phyloP scores from a whole-genome alignment of 495 filamentous ascomycete species.

The Aspergillus bertholletiae region DNA sequence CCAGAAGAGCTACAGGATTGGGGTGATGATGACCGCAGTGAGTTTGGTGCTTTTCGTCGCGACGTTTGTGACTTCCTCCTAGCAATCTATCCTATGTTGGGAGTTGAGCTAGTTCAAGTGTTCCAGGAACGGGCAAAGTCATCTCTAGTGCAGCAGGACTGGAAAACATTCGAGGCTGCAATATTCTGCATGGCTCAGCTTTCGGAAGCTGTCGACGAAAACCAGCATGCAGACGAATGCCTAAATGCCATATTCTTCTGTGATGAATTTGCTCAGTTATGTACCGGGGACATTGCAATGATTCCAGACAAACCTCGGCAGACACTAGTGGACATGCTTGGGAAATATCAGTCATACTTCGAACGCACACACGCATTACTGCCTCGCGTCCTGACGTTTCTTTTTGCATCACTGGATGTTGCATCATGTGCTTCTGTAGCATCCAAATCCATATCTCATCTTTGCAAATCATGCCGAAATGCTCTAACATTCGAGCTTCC shows the following conservation, averaged over 20 bases:
- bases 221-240: conserved; percentile 59
- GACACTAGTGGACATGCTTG: conserved; percentile 73
- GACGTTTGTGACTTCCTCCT: conserved; percentile 81
- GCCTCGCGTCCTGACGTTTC: conserved; percentile 71
- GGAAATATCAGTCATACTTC: conserved; percentile 79
- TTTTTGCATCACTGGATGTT: conserved; percentile 72
- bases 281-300: conserved; percentile 42
- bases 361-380: conserved; percentile 66
- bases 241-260: conserved; percentile 73
- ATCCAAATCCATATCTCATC: conserved; percentile 73
- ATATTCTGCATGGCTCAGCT: conserved; percentile 75
- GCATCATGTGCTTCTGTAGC: conserved; percentile 63
- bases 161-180: conserved; percentile 76
- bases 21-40: conserved; percentile 66
- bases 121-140: conserved; percentile 63
- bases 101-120: conserved; percentile 61
- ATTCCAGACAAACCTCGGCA: conserved; percentile 71
- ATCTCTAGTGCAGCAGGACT: conserved; percentile 56
- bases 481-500: conserved; percentile 67
- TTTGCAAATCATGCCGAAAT: conserved; percentile 77
- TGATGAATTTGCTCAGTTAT: conserved; percentile 45
- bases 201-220: conserved; percentile 70
- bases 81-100: conserved; percentile 67
- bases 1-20: conserved; percentile 44
- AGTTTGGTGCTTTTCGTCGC: conserved; percentile 73